Base-by-base conservation (phyloP, 257 asterid species). In the Ligustrum vulgare region DNA sequence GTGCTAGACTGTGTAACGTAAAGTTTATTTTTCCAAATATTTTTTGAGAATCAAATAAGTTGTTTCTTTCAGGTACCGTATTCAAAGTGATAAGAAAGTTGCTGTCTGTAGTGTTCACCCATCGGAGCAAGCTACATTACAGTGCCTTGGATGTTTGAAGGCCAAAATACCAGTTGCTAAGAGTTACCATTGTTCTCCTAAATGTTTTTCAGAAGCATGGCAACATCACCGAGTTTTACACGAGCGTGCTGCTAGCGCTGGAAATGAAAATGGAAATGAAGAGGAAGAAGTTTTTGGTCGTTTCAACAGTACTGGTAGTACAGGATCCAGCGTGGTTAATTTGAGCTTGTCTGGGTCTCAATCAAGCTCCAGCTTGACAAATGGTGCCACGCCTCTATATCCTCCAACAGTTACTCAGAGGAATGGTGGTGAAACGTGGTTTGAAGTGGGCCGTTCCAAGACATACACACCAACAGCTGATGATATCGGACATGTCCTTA, bases 161-260 rank as follows among this genome's bases (percentile, higher is more conserved):
- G 97, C 96, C 45, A 95, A 95, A 84, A 72, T 93, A 72, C 93
- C 98, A 18, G 79, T 89, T 51, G 62, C 92, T 31, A 93, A 91
- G 90, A 95, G 99, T 81, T 93, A 95, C 77, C 98, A 95, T 76
- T 95, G 99, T 77, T 86, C 97, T 13, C 79, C 97, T 6, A 93
- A 95, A 82, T 95, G 99, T 80, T 95, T 89, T 79, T 83, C 96
- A 0, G 94, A 89, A 85, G 96, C 99, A 69, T 95, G 99, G 99
- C 94, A 81, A 69, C 96, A 95, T 79, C 99, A 95, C 75, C 97
- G 98, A 43, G 89, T 80, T 78, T 83, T 95, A 82, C 99, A 95
- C 71, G 98, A 95, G 79, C 98, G 95, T 79, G 98, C 99, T 13
- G 90, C 96, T 20, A 86, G 81, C 84, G 86, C 96, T 76, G 82